Evolutionary conservation across 352 stramenopile genomes (phyloP).

Genomic region (Pythium guiyangense): DNA sequence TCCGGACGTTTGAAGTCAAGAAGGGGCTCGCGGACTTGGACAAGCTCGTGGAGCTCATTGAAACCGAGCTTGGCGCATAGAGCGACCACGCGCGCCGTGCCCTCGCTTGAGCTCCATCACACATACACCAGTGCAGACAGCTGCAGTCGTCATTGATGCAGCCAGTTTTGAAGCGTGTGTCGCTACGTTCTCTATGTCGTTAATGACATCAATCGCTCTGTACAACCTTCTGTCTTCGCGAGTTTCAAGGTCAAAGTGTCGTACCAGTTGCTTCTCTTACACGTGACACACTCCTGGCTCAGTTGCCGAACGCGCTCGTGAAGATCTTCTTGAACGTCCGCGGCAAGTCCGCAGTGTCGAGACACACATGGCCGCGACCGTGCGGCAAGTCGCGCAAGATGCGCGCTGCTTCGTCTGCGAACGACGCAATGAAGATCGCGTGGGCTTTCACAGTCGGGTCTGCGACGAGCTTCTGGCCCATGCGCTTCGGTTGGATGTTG

Average conservation of each 20-base stretch:
- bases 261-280: no score
- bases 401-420: constrained; percentile 71
- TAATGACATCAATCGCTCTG: background rate
- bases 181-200: no score
- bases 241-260: no score
- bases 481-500: constrained; percentile 55
- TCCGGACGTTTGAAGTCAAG: constrained; percentile 86
- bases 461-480: constrained; percentile 47
- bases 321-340: constrained; percentile 87
- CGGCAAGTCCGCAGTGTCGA: constrained; percentile 75
- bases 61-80: constrained; percentile 34
- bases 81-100: background rate
- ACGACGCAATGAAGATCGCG: constrained; percentile 82
- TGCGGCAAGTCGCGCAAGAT: constrained; percentile 59
- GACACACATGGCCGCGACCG: constrained; percentile 71
- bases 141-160: background rate
- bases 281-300: background rate
- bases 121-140: background rate
- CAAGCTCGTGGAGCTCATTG: constrained; percentile 70
- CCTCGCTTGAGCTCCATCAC: no score
- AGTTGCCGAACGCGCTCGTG: constrained; percentile 43
- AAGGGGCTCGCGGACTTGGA: constrained; percentile 77
- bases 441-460: constrained; percentile 65
- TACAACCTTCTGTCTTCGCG: background rate
- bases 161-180: constrained; percentile 1